These are phyloP conservation scores for Seminavis robusta DNA, from an alignment of 108 stramenopile species.

Conservation along the genomic window DNA sequence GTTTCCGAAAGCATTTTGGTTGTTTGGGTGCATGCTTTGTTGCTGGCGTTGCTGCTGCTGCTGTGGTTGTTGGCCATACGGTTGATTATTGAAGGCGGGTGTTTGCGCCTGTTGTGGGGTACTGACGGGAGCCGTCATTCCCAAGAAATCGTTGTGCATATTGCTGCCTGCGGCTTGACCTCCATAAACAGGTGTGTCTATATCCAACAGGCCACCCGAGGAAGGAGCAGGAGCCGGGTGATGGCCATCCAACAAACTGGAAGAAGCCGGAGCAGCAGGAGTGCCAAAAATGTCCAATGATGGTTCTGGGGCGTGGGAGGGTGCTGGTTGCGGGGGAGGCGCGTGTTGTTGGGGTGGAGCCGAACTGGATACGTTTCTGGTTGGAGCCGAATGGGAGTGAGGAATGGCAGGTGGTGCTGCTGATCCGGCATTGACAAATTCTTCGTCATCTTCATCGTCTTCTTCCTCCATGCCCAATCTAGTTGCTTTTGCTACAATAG, in stretches of 20 bases:
- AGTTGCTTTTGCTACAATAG: constrained; percentile 78
- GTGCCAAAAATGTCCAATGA: constrained; percentile 25
- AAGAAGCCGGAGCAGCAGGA: constrained; percentile 11
- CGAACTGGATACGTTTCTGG: background rate
- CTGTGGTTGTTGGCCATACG: constrained; percentile 33
- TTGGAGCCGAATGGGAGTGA: background rate
- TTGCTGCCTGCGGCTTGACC: too few relatives aligned
- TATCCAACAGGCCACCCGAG: constrained; percentile 25
- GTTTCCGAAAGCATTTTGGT: constrained; percentile 47
- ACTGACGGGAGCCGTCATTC: constrained; percentile 68
- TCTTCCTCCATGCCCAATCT: constrained; percentile 66
- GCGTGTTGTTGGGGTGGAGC: constrained; percentile 12
- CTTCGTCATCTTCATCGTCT: constrained; percentile 66
- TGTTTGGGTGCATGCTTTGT: constrained; percentile 14
- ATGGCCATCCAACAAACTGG: constrained; percentile 22
- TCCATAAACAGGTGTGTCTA: too few relatives aligned
- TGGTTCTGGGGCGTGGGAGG: constrained; percentile 17
- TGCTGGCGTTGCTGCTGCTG: constrained; percentile 46
- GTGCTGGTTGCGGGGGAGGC: constrained; percentile 9
- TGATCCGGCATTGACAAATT: constrained; percentile 11
- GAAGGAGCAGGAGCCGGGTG: constrained; percentile 22
- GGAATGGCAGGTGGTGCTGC: background rate
- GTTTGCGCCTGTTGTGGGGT: constrained; percentile 4
- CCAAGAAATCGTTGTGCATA: constrained; percentile 77
- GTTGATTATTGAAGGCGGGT: constrained; percentile 30